Evolutionary conservation across 306 rosid species (phyloP).

Genomic region (Purshia tridentata): DNA sequence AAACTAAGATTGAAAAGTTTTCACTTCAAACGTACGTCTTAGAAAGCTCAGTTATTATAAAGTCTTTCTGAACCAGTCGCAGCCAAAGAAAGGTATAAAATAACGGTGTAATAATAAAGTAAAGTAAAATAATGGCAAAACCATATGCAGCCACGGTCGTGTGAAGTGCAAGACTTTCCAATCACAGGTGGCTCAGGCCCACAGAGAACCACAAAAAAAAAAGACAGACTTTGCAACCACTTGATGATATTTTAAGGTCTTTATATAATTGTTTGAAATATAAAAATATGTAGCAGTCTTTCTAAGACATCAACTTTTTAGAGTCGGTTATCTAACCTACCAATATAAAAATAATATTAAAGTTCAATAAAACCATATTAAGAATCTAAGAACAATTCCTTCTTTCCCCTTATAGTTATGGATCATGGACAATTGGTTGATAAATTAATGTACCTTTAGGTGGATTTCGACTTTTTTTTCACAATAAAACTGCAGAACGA

Average conservation of each 20-base stretch:
- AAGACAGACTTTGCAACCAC: background rate
- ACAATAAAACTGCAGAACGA: too few relatives aligned
- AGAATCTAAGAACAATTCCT: background rate
- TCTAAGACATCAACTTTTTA: background rate
- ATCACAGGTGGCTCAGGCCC: background rate
- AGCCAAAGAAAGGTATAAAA: background rate
- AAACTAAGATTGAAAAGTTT: background rate
- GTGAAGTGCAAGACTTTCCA: background rate
- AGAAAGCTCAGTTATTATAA: background rate
- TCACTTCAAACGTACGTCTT: background rate
- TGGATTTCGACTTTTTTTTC: background rate
- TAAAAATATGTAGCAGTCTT: slow-evolving; percentile 3
- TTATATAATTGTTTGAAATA: background rate
- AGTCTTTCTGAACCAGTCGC: background rate
- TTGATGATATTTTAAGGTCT: background rate
- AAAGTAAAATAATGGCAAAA: background rate
- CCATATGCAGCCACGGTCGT: background rate
- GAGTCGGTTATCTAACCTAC: background rate
- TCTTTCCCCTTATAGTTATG: background rate
- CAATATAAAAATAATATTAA: background rate
- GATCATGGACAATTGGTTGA: background rate
- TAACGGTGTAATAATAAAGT: background rate
- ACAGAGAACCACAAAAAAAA: background rate
- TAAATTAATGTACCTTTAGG: background rate
- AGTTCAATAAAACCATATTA: background rate